Conservation (phyloP, 768 basidiomycete species). For the Galerina sulciceps region DNA sequence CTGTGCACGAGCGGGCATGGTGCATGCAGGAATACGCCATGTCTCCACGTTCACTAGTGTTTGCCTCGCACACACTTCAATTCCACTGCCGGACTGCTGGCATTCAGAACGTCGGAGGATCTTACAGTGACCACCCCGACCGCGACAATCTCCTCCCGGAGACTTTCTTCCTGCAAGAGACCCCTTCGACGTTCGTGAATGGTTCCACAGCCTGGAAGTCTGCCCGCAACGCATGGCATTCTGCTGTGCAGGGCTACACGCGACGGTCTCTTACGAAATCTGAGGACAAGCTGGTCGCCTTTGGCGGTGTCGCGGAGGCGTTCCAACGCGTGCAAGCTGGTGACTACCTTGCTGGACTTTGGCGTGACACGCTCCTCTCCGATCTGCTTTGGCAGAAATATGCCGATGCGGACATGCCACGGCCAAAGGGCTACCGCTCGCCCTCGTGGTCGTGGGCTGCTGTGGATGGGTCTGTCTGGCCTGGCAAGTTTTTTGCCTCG, state of each 20-base stretch:
- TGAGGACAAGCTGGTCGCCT: conserved; percentile 10
- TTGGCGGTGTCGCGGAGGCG: conserved; percentile 3
- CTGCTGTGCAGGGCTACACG: conserved; percentile 6
- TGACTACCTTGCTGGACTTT: conserved; percentile 10
- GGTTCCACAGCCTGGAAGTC: not conserved
- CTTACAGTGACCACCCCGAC: not conserved
- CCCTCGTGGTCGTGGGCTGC: conserved; percentile 18
- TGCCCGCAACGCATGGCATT: conserved; percentile 2
- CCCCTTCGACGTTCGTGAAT: not conserved
- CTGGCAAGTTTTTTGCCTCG: not conserved
- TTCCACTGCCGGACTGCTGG: conserved; percentile 8
- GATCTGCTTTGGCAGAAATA: conserved; percentile 10
- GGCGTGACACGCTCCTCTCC: conserved; percentile 1
- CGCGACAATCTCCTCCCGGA: not conserved
- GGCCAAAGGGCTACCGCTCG: conserved; percentile 9
- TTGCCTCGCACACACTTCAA: conserved; percentile 13
- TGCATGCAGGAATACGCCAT: conserved; percentile 13
- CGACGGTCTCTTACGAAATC: not conserved
- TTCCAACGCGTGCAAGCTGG: not conserved
- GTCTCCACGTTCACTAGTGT: conserved; percentile 9
- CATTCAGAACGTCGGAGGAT: conserved; percentile 6
- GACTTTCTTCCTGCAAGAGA: not conserved
- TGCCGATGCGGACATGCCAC: not conserved
- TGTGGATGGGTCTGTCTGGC: not conserved
- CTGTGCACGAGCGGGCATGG: conserved; percentile 10